Conservation (phyloP, 495 filamentous ascomycete species). For the Darksidea phi region DNA sequence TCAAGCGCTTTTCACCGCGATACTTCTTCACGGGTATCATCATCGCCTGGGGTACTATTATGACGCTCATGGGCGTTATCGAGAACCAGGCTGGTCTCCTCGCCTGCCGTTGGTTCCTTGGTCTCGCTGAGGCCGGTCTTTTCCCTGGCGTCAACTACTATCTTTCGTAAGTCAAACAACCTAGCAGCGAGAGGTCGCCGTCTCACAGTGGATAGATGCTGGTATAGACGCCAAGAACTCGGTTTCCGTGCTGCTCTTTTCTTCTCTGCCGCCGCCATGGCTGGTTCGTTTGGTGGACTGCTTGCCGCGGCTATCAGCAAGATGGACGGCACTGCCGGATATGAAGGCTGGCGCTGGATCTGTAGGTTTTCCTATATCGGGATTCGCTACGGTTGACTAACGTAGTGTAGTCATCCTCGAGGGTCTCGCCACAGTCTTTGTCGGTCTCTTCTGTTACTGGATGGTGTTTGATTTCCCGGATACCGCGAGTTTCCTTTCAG, state of each 20-base stretch:
- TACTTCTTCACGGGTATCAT: slow-evolving; percentile 56
- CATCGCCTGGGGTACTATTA: slow-evolving; percentile 67
- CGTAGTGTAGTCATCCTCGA: slow-evolving; percentile 59
- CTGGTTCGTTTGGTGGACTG: slow-evolving; percentile 83
- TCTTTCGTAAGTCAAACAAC: slow-evolving; percentile 50
- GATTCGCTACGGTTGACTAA: background rate
- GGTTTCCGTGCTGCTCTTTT: slow-evolving; percentile 80
- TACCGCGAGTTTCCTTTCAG: slow-evolving; percentile 72
- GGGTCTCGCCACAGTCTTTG: slow-evolving; percentile 70
- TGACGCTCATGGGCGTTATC: slow-evolving; percentile 81
- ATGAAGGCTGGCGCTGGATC: slow-evolving; percentile 80
- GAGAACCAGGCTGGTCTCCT: slow-evolving; percentile 75
- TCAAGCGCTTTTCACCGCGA: slow-evolving; percentile 58
- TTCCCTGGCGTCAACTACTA: slow-evolving; percentile 90
- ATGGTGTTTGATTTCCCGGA: slow-evolving; percentile 89
- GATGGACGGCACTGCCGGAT: slow-evolving; percentile 70
- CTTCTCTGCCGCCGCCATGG: slow-evolving; percentile 81
- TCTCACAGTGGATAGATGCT: slow-evolving; percentile 50
- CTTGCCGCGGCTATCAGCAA: slow-evolving; percentile 73
- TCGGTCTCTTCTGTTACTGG: slow-evolving; percentile 78
- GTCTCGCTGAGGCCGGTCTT: slow-evolving; percentile 80
- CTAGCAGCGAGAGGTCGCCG: background rate
- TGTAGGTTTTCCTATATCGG: slow-evolving; percentile 38
- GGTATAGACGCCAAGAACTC: slow-evolving; percentile 80
- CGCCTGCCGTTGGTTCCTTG: slow-evolving; percentile 83